Conservation (phyloP, 371 early-diverging fungal genomes). For the Mortierella sp. region DNA sequence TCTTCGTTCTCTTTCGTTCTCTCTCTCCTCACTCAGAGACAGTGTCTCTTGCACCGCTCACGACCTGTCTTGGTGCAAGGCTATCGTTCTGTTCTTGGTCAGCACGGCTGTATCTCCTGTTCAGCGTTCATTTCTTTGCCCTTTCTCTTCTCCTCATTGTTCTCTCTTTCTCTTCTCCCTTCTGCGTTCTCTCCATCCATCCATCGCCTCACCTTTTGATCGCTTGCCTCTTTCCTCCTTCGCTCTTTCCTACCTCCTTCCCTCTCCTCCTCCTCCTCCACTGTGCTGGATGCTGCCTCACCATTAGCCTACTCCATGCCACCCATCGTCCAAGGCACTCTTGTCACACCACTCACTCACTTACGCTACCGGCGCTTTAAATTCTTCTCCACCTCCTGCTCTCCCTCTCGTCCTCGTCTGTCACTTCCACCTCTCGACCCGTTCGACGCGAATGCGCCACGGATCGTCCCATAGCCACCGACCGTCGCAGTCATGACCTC, state of each 20-base stretch:
- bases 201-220: neutral
- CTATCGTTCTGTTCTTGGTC: no score
- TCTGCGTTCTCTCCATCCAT: neutral
- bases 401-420: neutral
- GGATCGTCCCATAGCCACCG: neutral
- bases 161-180: slow-evolving; percentile 3
- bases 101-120: no score
- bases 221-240: slow-evolving; percentile 3
- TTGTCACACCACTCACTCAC: neutral
- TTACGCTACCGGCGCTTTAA: neutral
- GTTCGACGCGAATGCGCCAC: neutral
- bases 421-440: neutral
- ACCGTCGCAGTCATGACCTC: slow-evolving; percentile 10
- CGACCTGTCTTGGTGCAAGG: no score
- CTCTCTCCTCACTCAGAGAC: neutral
- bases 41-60: neutral
- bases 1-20: neutral
- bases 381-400: neutral
- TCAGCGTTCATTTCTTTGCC: neutral
- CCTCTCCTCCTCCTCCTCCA: neutral
- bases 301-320: no score
- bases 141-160: neutral
- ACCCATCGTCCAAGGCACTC: no score
- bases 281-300: no score
- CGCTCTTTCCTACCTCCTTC: neutral